Base-by-base conservation (phyloP, 495 filamentous ascomycete genomes). In the Talaromyces trachyspermus region DNA sequence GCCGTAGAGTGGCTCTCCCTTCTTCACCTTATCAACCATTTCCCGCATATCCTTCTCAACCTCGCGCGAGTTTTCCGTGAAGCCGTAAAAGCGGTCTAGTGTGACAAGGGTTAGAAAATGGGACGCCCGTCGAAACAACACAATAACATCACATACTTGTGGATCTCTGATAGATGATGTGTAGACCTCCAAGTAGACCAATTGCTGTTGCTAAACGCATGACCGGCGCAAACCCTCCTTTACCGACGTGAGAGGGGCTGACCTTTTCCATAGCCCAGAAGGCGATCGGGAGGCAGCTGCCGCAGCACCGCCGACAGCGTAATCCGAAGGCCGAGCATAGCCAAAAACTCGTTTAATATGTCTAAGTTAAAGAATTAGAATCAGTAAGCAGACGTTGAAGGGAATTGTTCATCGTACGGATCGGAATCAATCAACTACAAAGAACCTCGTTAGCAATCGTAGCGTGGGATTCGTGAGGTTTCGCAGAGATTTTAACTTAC, bases 351-450 rank as follows among this genome's bases (percentile, higher is more conserved):
- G 84, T 61, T 74, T 85, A 69, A 97, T 80, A 65, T 98, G 91
- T 53, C 94, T 97, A 55, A 39, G 29, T n/a, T 45, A 23, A 27
- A 44, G 52, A 49, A 67, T 29, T 65, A 59, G 48, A 27, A 32
- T 36, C 30, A 42, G 24, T 14, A 22, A 24, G 23, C 20, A 39
- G 43, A 41, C 14, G 20, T 42, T 37, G 11, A 39, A 32, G 41
- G 49, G 51, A 42, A 35, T 32, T 44, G 49, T 49, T 49, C 54
- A 67, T 39, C 84, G 64, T 88, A 97, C 91, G 91, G 91, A 70
- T 97, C 91, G 71, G 81, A 89, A 72, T 97, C 91, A 64, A 97
- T 97, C 70, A 95, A 84, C 91, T 97, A 58, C n/a, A n/a, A n/a
- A n/a, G 36, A 18, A 15, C 6, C 22, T 24, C 17, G 19, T n/a